These are phyloP conservation scores for Pseudoscleropodium purum DNA, from an alignment of 225 moss, liverwort and hornwort species.

Conservation along the genomic window DNA sequence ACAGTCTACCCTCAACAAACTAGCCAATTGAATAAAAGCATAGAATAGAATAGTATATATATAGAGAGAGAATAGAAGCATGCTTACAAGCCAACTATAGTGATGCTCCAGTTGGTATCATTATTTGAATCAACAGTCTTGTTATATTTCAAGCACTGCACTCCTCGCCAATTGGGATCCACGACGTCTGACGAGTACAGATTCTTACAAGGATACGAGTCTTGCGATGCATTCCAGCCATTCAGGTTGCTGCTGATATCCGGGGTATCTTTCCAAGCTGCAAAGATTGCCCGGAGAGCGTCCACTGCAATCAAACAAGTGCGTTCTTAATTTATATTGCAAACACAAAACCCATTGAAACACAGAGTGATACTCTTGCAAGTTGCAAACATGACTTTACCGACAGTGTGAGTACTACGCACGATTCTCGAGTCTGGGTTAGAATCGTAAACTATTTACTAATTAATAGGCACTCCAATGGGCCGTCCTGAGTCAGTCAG, in stretches of 20 bases:
- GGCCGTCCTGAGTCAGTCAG: neutral
- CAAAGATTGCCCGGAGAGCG: neutral
- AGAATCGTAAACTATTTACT: neutral
- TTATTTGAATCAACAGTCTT: too few species aligned
- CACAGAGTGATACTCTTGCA: neutral
- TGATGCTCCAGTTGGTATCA: too few species aligned
- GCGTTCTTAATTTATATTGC: neutral
- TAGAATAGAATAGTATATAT: too few species aligned
- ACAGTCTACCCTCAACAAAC: too few species aligned
- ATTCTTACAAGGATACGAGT: too few species aligned
- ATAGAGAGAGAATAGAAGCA: too few species aligned
- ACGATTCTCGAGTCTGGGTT: neutral
- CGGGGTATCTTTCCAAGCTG: neutral
- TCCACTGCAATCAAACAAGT: neutral
- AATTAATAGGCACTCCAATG: neutral
- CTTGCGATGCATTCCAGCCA: neutral
- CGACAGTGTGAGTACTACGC: neutral
- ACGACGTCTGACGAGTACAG: rapidly evolving
- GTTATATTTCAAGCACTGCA: too few species aligned
- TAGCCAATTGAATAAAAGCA: neutral
- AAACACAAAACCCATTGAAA: neutral
- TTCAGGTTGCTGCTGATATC: neutral
- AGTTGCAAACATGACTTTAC: neutral
- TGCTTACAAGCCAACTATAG: too few species aligned
- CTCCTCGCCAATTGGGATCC: too few species aligned